Percentiles rank a stretch among this genome's conserved stretches.
Conservation (phyloP, 345 rosid genomes). For the Rubroshorea leprosula region DNA sequence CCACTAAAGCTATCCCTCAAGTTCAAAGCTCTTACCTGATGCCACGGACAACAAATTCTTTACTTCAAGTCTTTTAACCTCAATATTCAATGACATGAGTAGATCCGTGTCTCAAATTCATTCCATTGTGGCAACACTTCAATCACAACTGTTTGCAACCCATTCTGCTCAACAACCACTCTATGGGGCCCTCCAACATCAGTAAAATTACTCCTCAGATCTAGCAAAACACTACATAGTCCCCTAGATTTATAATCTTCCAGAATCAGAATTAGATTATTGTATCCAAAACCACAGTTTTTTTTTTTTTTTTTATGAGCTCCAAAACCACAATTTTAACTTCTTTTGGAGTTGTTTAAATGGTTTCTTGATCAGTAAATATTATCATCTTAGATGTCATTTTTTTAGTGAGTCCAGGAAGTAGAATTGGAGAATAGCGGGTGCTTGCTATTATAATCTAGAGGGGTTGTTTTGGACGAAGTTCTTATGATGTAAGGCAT, state of each 20-base stretch:
- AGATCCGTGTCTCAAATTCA: slow-evolving; percentile 17
- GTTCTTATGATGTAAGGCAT: slow-evolving; percentile 46
- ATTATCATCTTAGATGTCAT: slow-evolving; percentile 31
- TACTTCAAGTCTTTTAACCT: slow-evolving; percentile 34
- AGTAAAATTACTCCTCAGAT: slow-evolving; percentile 41
- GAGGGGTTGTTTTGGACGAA: slow-evolving; percentile 57
- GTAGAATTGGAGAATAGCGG: slow-evolving; percentile 20
- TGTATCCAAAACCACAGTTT: slow-evolving; percentile 39
- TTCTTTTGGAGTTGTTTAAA: slow-evolving; percentile 21
- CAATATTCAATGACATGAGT: slow-evolving; percentile 19
- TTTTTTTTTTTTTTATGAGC: no score
- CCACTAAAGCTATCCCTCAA: slow-evolving; percentile 49
- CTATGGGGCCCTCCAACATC: slow-evolving; percentile 49
- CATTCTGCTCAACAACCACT: slow-evolving; percentile 40
- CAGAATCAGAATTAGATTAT: slow-evolving; percentile 41
- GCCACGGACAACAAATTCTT: slow-evolving; percentile 39
- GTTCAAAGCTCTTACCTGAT: slow-evolving; percentile 36
- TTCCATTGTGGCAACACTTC: slow-evolving; percentile 65
- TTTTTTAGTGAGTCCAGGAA: slow-evolving; percentile 26
- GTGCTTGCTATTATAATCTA: slow-evolving; percentile 35
- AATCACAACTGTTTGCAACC: slow-evolving; percentile 46
- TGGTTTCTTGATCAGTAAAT: slow-evolving; percentile 29
- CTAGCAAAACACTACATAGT: slow-evolving; percentile 56
- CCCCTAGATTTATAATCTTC: slow-evolving; percentile 48
- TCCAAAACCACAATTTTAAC: no score